A percentile compares a stretch with the other conserved stretches of the same genome.
Evolutionary conservation across 352 stramenopile genomes (phyloP).

Genomic region (Pythium apleroticum): DNA sequence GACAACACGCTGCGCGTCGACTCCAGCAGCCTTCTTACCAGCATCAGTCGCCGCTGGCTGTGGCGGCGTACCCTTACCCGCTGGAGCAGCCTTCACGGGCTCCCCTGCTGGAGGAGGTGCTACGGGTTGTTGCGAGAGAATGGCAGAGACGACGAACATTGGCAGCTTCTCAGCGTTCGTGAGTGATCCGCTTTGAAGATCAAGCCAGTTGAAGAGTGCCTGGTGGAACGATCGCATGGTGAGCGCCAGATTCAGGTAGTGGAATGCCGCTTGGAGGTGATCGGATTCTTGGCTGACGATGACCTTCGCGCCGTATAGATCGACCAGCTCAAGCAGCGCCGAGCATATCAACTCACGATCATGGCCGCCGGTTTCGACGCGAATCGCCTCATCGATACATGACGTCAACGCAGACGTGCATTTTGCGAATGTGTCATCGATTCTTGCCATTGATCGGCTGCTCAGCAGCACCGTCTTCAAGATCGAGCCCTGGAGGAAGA

Average conservation of each 20-base stretch:
- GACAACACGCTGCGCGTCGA: slow-evolving; percentile 35
- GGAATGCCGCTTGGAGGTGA: slow-evolving; percentile 68
- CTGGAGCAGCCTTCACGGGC: slow-evolving; percentile 9
- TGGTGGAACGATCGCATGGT: slow-evolving; percentile 42
- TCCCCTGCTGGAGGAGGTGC: not conserved
- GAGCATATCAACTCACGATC: slow-evolving; percentile 53
- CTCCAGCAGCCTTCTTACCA: not conserved
- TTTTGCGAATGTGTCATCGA: not conserved
- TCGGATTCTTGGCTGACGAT: slow-evolving; percentile 41
- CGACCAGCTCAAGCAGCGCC: slow-evolving; percentile 62
- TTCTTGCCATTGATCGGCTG: slow-evolving; percentile 4
- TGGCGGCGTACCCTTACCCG: not conserved
- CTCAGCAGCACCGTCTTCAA: slow-evolving; percentile 45
- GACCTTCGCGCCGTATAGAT: slow-evolving; percentile 53
- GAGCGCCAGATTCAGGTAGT: slow-evolving; percentile 61
- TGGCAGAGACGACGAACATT: slow-evolving; percentile 31
- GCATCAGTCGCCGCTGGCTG: slow-evolving; percentile 1
- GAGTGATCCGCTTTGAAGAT: slow-evolving; percentile 52
- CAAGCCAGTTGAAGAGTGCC: slow-evolving; percentile 57
- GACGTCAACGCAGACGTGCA: slow-evolving; percentile 19
- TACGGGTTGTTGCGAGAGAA: slow-evolving; percentile 24
- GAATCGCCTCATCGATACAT: slow-evolving; percentile 34
- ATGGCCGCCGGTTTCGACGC: slow-evolving; percentile 40
- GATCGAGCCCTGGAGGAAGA: slow-evolving; percentile 52
- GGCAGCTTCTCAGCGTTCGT: slow-evolving; percentile 49